phyloP scores from a whole-genome alignment of 331 rosid genomes.

The Malus hybrid region DNA sequence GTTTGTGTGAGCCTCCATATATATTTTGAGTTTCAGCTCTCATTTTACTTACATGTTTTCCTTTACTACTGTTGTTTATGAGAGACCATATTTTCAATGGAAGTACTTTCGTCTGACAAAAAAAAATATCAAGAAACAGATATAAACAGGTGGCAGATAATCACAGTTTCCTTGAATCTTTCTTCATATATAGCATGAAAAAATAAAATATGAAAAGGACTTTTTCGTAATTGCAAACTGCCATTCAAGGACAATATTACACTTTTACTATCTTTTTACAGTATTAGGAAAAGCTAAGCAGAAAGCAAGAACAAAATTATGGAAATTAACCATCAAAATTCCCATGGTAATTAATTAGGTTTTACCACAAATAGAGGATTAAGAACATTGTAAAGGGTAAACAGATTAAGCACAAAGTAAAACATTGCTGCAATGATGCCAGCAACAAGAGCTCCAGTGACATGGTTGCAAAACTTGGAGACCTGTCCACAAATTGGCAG shows the following conservation, averaged over 20 bases:
- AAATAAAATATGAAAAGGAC: background rate
- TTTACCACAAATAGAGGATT: constrained; percentile 16
- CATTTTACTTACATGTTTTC: no score
- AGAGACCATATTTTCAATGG: no score
- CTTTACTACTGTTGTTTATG: no score
- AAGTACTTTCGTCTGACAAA: no score
- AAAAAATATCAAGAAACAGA: background rate
- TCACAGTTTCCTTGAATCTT: background rate
- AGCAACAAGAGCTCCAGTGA: constrained; percentile 34
- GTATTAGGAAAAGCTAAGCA: no score
- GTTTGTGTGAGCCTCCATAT: no score
- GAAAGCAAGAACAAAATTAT: no score
- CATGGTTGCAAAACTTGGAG: constrained; percentile 40
- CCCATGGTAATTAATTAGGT: background rate
- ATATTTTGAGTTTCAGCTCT: no score
- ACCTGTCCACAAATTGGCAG: constrained; percentile 56
- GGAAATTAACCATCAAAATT: background rate
- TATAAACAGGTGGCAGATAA: background rate
- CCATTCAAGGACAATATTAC: background rate
- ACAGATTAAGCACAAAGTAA: constrained; percentile 24
- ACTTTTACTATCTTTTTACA: no score
- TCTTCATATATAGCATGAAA: no score
- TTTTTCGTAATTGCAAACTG: background rate
- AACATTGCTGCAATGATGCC: constrained; percentile 25
- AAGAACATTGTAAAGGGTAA: constrained; percentile 15